Conservation (phyloP, 352 stramenopile genomes). For the Pythium diclinum region DNA sequence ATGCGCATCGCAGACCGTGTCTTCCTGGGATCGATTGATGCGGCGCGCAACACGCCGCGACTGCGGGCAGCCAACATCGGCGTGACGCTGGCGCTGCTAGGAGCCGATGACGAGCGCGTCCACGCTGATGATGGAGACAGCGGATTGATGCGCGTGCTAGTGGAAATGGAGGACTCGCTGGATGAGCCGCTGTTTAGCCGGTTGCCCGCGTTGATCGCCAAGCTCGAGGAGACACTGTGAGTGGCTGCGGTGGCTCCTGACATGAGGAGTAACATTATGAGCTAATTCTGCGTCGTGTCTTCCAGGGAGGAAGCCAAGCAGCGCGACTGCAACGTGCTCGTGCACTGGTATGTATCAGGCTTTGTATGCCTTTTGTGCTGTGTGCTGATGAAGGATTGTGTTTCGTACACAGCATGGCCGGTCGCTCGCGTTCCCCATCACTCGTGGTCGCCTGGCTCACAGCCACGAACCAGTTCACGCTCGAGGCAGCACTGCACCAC, state of each 20-base stretch:
- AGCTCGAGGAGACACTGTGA: conserved; percentile 39
- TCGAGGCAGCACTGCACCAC: conserved; percentile 36
- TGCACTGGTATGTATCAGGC: conserved; percentile 52
- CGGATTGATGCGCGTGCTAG: conserved; percentile 17
- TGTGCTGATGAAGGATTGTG: background rate
- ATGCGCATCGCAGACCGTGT: conserved; percentile 46
- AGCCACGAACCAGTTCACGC: conserved; percentile 21
- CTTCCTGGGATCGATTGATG: conserved; percentile 70
- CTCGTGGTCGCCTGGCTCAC: conserved; percentile 58
- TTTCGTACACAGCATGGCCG: conserved; percentile 43
- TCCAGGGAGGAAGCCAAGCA: conserved; percentile 32
- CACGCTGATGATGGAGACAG: conserved; percentile 17
- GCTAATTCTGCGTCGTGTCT: background rate
- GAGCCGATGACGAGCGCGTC: conserved; percentile 25
- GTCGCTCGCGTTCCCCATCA: conserved; percentile 57
- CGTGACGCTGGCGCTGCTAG: conserved; percentile 44
- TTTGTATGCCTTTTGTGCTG: background rate
- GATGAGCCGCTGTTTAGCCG: conserved; percentile 46
- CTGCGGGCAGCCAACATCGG: conserved; percentile 37
- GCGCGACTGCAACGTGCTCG: conserved; percentile 48
- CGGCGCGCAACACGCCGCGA: conserved; percentile 43
- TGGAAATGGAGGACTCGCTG: conserved; percentile 54
- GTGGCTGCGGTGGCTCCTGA: background rate
- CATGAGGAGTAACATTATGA: background rate
- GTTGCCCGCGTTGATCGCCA: conserved; percentile 41